Percentiles rank a stretch among this genome's conserved stretches.
These are phyloP conservation scores for Tolypocladium pustulatum DNA, from an alignment of 2,329 filamentous ascomycete genomes.

Conservation along the genomic window DNA sequence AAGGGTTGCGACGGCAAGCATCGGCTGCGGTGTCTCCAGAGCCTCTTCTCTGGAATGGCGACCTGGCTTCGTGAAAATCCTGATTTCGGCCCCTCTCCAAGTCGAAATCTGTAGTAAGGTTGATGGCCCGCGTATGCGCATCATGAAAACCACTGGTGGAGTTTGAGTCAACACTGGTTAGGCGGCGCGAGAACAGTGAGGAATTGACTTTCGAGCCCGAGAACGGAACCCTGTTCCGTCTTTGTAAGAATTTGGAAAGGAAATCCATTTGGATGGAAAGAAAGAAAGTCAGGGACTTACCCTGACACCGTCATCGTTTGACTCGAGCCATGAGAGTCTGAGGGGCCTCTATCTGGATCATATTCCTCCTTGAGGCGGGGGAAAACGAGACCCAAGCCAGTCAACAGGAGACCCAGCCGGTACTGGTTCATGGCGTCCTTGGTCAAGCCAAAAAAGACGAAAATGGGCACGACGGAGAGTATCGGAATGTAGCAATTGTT, in stretches of 20 bases:
- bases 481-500: constrained; percentile 40
- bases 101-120: background rate
- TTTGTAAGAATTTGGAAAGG: background rate
- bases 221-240: background rate
- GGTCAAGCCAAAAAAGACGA: constrained; percentile 46
- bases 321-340: constrained; percentile 11
- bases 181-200: constrained; percentile 10
- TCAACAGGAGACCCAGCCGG: constrained; percentile 23
- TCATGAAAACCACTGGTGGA: background rate
- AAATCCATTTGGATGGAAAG: too few relatives aligned
- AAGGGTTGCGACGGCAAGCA: constrained; percentile 14
- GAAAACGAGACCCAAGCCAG: constrained; percentile 34
- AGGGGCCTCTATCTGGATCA: constrained; percentile 19
- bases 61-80: too few relatives aligned
- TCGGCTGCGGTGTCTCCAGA: background rate
- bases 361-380: constrained; percentile 29
- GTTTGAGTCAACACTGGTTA: constrained; percentile 8
- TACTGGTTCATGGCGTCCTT: constrained; percentile 42
- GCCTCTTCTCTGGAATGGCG: background rate
- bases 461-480: constrained; percentile 34
- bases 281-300: constrained; percentile 7
- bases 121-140: background rate
- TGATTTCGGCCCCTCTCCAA: background rate
- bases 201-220: constrained; percentile 1
- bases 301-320: constrained; percentile 8